A percentile compares a stretch with the other conserved stretches of the same genome.
Conservation (phyloP, 2,329 filamentous ascomycete species). For the Penicillium sp. region DNA sequence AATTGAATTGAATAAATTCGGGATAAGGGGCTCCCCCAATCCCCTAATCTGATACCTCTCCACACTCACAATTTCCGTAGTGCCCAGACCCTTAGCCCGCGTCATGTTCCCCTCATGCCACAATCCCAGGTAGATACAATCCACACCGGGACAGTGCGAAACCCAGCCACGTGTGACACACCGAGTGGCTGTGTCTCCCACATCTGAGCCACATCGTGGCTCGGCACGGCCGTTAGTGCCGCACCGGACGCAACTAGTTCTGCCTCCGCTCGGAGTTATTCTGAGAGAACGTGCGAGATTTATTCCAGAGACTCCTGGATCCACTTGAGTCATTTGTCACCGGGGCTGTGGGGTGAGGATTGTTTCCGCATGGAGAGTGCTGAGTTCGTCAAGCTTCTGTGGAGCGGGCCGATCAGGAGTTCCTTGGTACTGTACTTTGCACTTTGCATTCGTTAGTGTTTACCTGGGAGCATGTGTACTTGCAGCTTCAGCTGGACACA, state of each 20-base stretch:
- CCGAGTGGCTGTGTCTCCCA: constrained; percentile 22
- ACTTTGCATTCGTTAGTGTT: neutral
- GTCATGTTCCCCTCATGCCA: neutral
- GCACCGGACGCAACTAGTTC: neutral
- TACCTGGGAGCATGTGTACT: no score
- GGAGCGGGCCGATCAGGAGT: neutral
- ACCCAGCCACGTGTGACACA: constrained; percentile 22
- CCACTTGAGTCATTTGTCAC: neutral
- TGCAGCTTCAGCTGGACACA: neutral
- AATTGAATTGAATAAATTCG: neutral
- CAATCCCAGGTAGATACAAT: no score
- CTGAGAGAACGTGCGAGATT: neutral
- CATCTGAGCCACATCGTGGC: constrained; percentile 19
- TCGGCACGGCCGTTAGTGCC: constrained; percentile 3
- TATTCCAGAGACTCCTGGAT: neutral
- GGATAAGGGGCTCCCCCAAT: neutral
- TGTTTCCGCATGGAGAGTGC: neutral
- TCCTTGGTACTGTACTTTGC: neutral
- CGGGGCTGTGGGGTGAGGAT: neutral
- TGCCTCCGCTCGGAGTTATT: neutral
- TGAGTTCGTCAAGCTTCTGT: neutral
- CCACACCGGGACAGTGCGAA: neutral
- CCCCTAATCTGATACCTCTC: neutral
- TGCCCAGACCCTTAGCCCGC: neutral
- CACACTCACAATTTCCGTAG: neutral